Percentiles rank a stretch among this genome's conserved stretches.
These are phyloP conservation scores for Actinomortierella ambigua DNA, from an alignment of 371 early-diverging fungal species.

Conservation along the genomic window DNA sequence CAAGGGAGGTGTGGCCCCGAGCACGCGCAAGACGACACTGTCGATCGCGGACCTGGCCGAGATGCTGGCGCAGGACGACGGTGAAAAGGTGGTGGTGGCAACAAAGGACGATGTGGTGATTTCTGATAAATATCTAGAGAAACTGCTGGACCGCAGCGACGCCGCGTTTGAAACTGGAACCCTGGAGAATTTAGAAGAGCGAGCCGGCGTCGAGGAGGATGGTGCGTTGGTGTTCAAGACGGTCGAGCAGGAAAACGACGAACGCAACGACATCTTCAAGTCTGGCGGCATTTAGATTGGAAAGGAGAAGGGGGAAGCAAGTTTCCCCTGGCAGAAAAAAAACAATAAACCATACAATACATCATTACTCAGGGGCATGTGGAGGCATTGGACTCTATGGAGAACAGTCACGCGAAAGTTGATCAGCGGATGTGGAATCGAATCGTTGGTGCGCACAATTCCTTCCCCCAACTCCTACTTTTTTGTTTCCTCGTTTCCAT, in stretches of 20 bases:
- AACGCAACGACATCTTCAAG: constrained; percentile 43
- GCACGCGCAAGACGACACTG: constrained; percentile 33
- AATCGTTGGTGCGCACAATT: no score
- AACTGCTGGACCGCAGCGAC: constrained; percentile 70
- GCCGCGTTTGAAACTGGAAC: constrained; percentile 52
- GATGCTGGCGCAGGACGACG: constrained; percentile 73
- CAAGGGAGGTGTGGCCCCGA: constrained; percentile 19
- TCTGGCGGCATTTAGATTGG: constrained; percentile 30
- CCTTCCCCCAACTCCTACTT: neutral
- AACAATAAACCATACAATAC: no score
- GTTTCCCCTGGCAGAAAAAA: no score
- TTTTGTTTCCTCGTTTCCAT: no score
- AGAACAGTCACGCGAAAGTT: no score
- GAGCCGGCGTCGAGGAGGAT: constrained; percentile 9
- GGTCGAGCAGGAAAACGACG: constrained; percentile 48
- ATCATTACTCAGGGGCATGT: no score
- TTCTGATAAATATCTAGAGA: constrained; percentile 71
- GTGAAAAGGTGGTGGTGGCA: constrained; percentile 67
- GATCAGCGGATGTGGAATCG: no score
- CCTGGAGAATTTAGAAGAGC: constrained; percentile 16
- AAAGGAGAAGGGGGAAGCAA: no score
- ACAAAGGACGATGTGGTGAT: constrained; percentile 69
- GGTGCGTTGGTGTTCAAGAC: constrained; percentile 44
- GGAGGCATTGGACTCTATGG: no score
- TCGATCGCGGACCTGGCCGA: constrained; percentile 71